Conservation (phyloP, 305 asterid genomes). For the Euphrasia arctica region DNA sequence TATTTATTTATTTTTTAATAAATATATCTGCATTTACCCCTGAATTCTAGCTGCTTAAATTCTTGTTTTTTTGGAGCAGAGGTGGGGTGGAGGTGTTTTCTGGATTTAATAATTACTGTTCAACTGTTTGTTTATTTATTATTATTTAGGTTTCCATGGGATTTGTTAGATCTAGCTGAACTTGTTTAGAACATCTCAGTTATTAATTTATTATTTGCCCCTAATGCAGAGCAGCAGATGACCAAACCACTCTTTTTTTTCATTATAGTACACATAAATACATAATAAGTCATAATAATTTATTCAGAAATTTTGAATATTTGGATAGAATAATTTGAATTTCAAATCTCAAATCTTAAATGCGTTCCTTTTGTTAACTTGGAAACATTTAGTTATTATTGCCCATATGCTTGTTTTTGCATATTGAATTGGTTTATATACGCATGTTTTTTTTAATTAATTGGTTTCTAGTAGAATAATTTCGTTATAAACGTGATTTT, state of each 20-base stretch:
- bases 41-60: neutral
- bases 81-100: neutral
- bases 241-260: neutral
- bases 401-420: no score
- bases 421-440: no score
- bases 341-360: neutral
- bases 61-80: neutral
- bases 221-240: neutral
- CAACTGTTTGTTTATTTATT: neutral
- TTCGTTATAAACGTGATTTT: no score
- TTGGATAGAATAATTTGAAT: neutral
- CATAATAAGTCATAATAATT: neutral
- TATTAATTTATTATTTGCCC: neutral
- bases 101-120: neutral
- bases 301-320: neutral
- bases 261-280: neutral
- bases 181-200: neutral
- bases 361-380: neutral
- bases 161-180: constrained; percentile 6
- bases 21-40: neutral
- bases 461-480: no score
- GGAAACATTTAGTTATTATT: no score
- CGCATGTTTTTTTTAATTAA: no score
- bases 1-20: neutral
- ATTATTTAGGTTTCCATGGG: neutral